Percentiles rank a stretch among this genome's conserved stretches.
Conservation (phyloP, 1,284 basidiomycete species). For the Cutaneotrichosporon arboriforme region DNA sequence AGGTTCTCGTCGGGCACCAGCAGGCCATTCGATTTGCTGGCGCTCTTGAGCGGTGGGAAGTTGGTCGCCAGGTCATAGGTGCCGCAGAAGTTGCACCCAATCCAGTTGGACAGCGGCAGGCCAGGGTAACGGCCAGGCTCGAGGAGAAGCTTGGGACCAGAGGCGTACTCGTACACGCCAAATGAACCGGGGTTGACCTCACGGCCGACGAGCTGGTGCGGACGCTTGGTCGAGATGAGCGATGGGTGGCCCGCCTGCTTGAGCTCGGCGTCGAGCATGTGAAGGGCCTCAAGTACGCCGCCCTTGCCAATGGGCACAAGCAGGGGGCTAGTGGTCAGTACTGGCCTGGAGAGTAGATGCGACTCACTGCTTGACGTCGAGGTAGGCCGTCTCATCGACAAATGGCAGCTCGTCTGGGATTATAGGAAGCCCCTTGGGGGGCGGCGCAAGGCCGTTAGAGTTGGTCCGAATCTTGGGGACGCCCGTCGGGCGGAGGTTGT, state of each 20-base stretch:
- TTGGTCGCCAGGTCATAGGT: slow-evolving; percentile 13
- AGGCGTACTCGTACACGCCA: slow-evolving; percentile 16
- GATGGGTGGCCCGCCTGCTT: slow-evolving; percentile 1
- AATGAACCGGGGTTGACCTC: slow-evolving; percentile 17
- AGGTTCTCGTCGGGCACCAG: slow-evolving; percentile 10
- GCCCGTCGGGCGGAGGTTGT: neutral
- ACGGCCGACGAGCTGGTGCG: slow-evolving; percentile 12
- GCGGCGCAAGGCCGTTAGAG: neutral
- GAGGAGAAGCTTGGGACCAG: slow-evolving; percentile 13
- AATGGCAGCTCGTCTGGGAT: slow-evolving; percentile 7
- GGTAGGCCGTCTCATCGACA: slow-evolving; percentile 11
- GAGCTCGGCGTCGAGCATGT: slow-evolving; percentile 10
- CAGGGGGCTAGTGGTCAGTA: slow-evolving; percentile 4
- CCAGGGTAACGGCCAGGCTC: slow-evolving; percentile 16
- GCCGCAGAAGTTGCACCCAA: slow-evolving; percentile 11
- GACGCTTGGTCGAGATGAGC: slow-evolving; percentile 13
- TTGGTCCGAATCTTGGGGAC: neutral
- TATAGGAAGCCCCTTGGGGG: neutral
- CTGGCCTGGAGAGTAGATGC: neutral
- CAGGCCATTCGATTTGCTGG: neutral
- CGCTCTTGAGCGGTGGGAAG: slow-evolving; percentile 10
- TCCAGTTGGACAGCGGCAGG: slow-evolving; percentile 13
- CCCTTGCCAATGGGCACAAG: slow-evolving; percentile 11
- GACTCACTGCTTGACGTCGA: slow-evolving; percentile 10
- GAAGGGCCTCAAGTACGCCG: slow-evolving; percentile 11